Evolutionary conservation across 352 stramenopile species (phyloP).

Genomic region (Phytophthora pseudosyringae): DNA sequence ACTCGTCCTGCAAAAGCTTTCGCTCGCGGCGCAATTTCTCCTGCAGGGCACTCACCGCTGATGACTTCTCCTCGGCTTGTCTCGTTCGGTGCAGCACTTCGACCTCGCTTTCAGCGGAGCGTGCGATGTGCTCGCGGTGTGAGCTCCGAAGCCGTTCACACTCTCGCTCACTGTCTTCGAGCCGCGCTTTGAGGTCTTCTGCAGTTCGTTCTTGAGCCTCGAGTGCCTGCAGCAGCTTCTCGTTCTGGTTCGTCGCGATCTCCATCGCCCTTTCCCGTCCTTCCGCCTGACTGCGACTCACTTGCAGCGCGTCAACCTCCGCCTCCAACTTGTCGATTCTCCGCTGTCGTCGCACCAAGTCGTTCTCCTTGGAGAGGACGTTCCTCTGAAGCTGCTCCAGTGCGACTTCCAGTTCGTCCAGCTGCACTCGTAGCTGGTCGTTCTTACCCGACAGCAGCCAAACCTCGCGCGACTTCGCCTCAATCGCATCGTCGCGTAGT

Average conservation of each 20-base stretch:
- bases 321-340: constrained; percentile 63
- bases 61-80: constrained; percentile 50
- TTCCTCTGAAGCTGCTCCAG: constrained; percentile 68
- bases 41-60: constrained; percentile 43
- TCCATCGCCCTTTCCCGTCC: constrained; percentile 76
- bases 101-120: constrained; percentile 54
- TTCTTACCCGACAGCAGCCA: constrained; percentile 76
- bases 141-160: constrained; percentile 45
- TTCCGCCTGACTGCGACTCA: constrained; percentile 53
- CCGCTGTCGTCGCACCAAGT: constrained; percentile 55
- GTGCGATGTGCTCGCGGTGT: constrained; percentile 22
- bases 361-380: constrained; percentile 66
- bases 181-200: constrained; percentile 32
- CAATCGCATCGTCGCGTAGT: constrained; percentile 75
- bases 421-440: constrained; percentile 62
- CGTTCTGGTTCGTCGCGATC: constrained; percentile 78
- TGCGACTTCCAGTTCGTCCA: constrained; percentile 71
- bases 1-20: constrained; percentile 50
- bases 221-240: constrained; percentile 68
- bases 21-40: constrained; percentile 65
- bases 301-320: constrained; percentile 63
- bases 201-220: constrained; percentile 54
- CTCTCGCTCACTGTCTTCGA: constrained; percentile 42
- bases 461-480: constrained; percentile 72
- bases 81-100: constrained; percentile 56